A percentile compares a stretch with the other conserved stretches of the same genome.
Evolutionary conservation across 2,329 filamentous ascomycete genomes (phyloP).

Genomic region (Lecanoromycetidae sp.): DNA sequence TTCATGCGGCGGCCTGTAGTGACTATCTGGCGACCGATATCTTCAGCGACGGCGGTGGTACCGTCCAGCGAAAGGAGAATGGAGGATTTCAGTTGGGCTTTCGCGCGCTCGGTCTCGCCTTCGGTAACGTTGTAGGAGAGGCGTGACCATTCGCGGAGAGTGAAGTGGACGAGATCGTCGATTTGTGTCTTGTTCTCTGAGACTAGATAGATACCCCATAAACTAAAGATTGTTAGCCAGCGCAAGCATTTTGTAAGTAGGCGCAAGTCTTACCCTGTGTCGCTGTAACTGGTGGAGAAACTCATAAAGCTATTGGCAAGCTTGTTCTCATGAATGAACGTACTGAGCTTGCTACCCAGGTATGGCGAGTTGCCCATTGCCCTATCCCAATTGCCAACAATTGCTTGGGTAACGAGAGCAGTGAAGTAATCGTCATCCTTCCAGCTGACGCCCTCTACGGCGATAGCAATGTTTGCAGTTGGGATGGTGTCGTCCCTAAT

Average conservation of each 20-base stretch:
- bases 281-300: conserved; percentile 98
- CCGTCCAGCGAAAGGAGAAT: conserved; percentile 95
- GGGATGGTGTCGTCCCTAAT: conserved; percentile 93
- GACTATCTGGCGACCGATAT: conserved; percentile 96
- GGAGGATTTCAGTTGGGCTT: conserved; percentile 97
- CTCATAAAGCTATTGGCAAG: conserved; percentile 99
- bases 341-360: conserved; percentile 95
- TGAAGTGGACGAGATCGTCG: conserved; percentile 96
- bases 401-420: conserved; percentile 90
- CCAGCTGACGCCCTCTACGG: conserved; percentile 99
- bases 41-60: conserved; percentile 92
- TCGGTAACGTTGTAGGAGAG: conserved; percentile 78
- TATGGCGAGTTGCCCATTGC: conserved; percentile 95
- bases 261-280: conserved; percentile 66
- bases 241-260: neutral
- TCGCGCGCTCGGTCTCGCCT: conserved; percentile 93
- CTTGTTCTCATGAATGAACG: conserved; percentile 84
- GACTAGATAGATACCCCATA: conserved; percentile 99
- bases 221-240: conserved; percentile 42
- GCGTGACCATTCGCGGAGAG: conserved; percentile 95
- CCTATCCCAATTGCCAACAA: conserved; percentile 99
- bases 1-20: conserved; percentile 87
- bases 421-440: conserved; percentile 99
- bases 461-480: conserved; percentile 94
- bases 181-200: conserved; percentile 76